Evolutionary conservation across 352 stramenopile genomes (phyloP).

Genomic region (Globisporangium paddicum): DNA sequence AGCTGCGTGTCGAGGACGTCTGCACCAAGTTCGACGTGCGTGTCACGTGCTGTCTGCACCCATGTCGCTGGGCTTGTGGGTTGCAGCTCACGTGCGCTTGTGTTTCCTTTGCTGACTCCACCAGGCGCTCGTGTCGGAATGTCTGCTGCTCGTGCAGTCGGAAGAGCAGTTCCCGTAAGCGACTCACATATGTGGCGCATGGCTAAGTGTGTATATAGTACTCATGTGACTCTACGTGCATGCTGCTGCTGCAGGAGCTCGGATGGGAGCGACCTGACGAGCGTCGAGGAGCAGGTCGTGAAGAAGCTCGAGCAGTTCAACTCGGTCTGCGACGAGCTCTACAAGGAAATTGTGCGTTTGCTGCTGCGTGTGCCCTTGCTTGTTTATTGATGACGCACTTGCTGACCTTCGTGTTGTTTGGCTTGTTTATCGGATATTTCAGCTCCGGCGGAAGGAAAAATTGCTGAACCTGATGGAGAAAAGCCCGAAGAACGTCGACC

Average conservation of each 20-base stretch:
- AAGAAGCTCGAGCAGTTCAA: conserved; percentile 89
- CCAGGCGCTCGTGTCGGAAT: conserved; percentile 72
- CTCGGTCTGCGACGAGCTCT: conserved; percentile 84
- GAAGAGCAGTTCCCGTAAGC: conserved; percentile 64
- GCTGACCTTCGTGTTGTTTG: conserved; percentile 1
- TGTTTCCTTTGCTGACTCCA: not conserved
- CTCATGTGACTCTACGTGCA: no score
- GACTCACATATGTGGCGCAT: not conserved
- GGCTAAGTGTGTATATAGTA: not conserved
- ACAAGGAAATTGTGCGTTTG: conserved; percentile 79
- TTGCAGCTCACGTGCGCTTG: not conserved
- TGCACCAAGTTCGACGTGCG: conserved; percentile 78
- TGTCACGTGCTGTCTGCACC: not conserved
- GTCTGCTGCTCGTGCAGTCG: conserved; percentile 66
- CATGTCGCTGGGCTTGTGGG: not conserved
- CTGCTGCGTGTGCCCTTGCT: not conserved
- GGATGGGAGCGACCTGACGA: conserved; percentile 28
- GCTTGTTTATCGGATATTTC: conserved; percentile 3
- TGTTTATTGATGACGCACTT: not conserved
- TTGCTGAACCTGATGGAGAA: conserved; percentile 85
- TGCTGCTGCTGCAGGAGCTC: conserved; percentile 4
- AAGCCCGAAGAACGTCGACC: conserved; percentile 74
- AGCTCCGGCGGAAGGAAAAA: conserved; percentile 81
- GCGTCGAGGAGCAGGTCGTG: conserved; percentile 70
- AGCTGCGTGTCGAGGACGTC: conserved; percentile 80